These are phyloP conservation scores for Pyrus bretschneideri DNA, from an alignment of 306 rosid species.

Conservation along the genomic window DNA sequence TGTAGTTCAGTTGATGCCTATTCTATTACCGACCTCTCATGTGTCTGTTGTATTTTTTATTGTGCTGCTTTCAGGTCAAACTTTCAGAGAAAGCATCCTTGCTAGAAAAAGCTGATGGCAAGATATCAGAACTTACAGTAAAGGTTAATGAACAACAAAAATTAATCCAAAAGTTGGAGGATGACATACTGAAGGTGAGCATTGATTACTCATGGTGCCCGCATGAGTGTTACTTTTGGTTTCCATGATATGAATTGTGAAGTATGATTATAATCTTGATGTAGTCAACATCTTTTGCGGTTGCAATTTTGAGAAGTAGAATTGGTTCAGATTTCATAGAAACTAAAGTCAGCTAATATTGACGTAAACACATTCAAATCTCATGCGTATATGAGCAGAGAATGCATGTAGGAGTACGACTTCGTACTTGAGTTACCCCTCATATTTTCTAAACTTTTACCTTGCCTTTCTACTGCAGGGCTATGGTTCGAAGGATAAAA, in stretches of 20 bases:
- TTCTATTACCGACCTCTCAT: background rate
- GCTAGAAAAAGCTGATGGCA: conserved; percentile 69
- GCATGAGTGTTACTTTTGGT: background rate
- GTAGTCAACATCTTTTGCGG: background rate
- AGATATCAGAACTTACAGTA: conserved; percentile 51
- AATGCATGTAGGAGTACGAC: background rate
- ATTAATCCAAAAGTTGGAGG: conserved; percentile 91
- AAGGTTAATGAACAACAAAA: conserved; percentile 76
- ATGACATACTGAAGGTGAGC: conserved; percentile 86
- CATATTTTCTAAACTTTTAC: background rate
- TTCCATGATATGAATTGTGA: background rate
- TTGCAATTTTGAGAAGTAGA: background rate
- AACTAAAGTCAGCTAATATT: background rate
- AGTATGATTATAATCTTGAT: background rate
- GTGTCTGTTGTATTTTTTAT: background rate
- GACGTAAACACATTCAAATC: background rate
- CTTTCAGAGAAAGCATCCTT: conserved; percentile 65
- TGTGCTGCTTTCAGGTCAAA: conserved; percentile 52
- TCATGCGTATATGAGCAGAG: background rate
- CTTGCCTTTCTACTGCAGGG: conserved; percentile 49
- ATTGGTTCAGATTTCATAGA: background rate
- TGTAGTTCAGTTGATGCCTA: background rate
- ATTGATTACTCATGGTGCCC: conserved; percentile 8
- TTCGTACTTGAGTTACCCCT: background rate
- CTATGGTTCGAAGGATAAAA: conserved; percentile 79